Evolutionary conservation across 169 alveolate genomes (phyloP).

Genomic region (Plasmodium gonderi): DNA sequence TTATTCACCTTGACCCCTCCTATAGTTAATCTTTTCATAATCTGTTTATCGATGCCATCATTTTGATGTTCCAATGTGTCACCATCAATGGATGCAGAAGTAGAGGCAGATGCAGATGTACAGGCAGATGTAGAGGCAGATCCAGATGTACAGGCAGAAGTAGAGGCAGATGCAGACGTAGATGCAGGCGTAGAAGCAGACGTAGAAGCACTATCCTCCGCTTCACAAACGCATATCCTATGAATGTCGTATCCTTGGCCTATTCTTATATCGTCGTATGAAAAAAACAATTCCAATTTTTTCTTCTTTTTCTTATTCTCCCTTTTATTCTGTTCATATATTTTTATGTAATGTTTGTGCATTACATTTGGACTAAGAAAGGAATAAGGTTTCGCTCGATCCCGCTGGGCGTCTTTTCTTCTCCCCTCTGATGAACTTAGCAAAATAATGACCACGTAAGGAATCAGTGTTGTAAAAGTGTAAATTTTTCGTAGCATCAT

Average conservation of each 20-base stretch:
- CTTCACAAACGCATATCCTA: slow-evolving; percentile 73
- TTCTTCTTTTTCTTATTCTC: neutral
- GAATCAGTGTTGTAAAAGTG: neutral
- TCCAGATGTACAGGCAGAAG: no score
- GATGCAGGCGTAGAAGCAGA: no score
- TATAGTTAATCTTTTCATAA: slow-evolving; percentile 78
- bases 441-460: neutral
- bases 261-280: slow-evolving; percentile 46
- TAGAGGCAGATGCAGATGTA: no score
- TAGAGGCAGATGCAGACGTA: no score
- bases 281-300: neutral
- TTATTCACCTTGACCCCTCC: slow-evolving; percentile 81
- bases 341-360: neutral
- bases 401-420: neutral
- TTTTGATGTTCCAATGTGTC: slow-evolving; percentile 75
- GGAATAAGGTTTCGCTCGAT: neutral
- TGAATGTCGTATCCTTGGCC: slow-evolving; percentile 88
- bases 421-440: neutral
- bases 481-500: neutral
- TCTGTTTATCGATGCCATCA: slow-evolving; percentile 37
- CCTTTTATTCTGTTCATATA: neutral
- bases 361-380: neutral
- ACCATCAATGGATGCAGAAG: no score
- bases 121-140: no score
- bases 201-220: slow-evolving; percentile 23